Evolutionary conservation across 2,329 filamentous ascomycete species (phyloP), one percentile per base, ranked within the genome.

Genomic region (Aspergillus fijiensis): DNA sequence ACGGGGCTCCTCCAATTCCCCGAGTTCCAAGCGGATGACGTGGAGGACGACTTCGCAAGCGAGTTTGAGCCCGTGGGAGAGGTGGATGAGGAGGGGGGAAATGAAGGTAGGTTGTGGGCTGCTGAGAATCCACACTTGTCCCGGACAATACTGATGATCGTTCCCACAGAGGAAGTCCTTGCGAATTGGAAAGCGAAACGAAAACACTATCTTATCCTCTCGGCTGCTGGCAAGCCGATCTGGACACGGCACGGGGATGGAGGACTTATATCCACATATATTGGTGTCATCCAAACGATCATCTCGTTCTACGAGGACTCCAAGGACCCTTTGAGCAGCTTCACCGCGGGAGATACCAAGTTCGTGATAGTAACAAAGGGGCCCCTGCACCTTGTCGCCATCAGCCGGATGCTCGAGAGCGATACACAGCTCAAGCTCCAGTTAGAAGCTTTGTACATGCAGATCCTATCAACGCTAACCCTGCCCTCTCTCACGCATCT

Each of bases 131-230:
- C n/a, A 2, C 42, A 6, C 21, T 35, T 53, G 16, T 52, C 31
- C 23, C n/a, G 12, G 53, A 51, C 60, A 71, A 52, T 70, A 21
- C 3, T 47, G 11, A 31, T 33, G 21, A 35, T 47, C 11, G 3
- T 29, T 29, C 27, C 23, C 51, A 23, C 59, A 76, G 74, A 76
- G 45, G 29, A 73, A 19, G 79, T 91, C 27, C 81, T 96, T 47
- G 79, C 81, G 16, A 82, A 87, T 64, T 99, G 93, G 93, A 95
- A 92, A 73, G 86, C 89, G 42, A 98, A 98, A 79, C 83, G 93
- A 63, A 99, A 99, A 77, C 95, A 99, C 77, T 99, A 96, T 75
- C 87, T 99, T 77, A 96, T 99, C 69, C 81, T 99, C 1, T 98
- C 95, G 2, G 94, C 92, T 14, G 94, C 96, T 10, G 95, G 95